Base-by-base conservation (phyloP, 371 early-diverging fungal species). In the Lichtheimia hyalospora region DNA sequence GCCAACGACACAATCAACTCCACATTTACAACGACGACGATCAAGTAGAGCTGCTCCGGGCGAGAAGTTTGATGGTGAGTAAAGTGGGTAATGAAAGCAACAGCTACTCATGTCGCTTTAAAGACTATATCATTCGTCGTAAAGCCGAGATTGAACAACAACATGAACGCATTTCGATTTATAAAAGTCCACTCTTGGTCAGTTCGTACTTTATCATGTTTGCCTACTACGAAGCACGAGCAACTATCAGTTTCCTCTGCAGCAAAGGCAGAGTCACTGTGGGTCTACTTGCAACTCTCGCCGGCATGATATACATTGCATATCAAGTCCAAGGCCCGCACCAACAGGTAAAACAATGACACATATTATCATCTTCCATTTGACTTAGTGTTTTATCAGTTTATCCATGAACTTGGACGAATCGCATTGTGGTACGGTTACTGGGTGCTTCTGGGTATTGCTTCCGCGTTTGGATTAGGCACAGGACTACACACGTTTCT, bases 401-500 rank as follows among this genome's bases (percentile, higher is more conserved):
- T 60, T n/a, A 49, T 64, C 13, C 60, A 53, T 18, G 23, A 60
- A 18, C n/a, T 54, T 4, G 54, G 54, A 24, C 53, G 49, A n/a
- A 52, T 41, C 3, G 39, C 54, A 7, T 55, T 79, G n/a, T 95
- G 92, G 93, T 92, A 92, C 69, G 86, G 84, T 16, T 92, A 90
- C 73, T 96, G 96, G 96, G 61, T 91, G 6, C 54, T 89, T 14
- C 73, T 96, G 25, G 96, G 96, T 7, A 72, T 96, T 18, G 84
- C 91, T 5, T 95, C 95, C 6, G 93, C 95, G 14, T 87, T 96
- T 46, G 96, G 96, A 5, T 78, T 96, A 23, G 96, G 96, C 4
- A 91, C 95, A 1, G 96, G 96, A 12, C 76, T 95, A 54, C 96
- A 96, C 70, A 96, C 96, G 3, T 96, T 96, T 71, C 81, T 96